Evolutionary conservation across 1,284 basidiomycete species (phyloP).

Genomic region (Testicularia cyperi): DNA sequence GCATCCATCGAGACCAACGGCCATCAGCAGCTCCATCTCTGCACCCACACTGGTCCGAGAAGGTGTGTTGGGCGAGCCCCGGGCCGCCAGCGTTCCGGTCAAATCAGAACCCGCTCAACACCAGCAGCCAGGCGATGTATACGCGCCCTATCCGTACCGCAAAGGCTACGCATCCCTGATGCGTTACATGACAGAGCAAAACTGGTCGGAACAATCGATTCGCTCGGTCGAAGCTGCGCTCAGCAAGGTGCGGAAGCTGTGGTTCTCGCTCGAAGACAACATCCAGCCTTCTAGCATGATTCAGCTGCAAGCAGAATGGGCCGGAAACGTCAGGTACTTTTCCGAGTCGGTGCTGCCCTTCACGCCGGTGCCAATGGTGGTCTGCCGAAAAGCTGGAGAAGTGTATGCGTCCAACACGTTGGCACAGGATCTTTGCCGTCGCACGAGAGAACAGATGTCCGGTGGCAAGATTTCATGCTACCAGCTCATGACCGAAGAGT

Average conservation of each 20-base stretch:
- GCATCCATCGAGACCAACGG: too few relatives aligned
- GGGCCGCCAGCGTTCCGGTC: too few relatives aligned
- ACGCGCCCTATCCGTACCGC: constrained; percentile 34
- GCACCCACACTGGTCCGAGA: too few relatives aligned
- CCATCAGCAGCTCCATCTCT: too few relatives aligned
- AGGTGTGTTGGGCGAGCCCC: too few relatives aligned
- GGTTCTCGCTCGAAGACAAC: constrained; percentile 42
- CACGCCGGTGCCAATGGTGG: constrained; percentile 32
- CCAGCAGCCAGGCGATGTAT: constrained; percentile 22
- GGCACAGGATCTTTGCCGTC: constrained; percentile 22
- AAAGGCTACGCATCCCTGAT: constrained; percentile 39
- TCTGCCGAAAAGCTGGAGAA: constrained; percentile 41
- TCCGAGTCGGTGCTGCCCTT: constrained; percentile 34
- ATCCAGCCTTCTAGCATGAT: constrained; percentile 39
- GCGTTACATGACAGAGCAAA: constrained; percentile 38
- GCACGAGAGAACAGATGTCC: constrained; percentile 20
- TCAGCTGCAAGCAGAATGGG: constrained; percentile 41
- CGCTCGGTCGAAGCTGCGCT: constrained; percentile 33
- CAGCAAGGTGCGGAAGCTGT: constrained; percentile 30
- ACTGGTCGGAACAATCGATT: constrained; percentile 34
- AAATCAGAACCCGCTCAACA: not conserved
- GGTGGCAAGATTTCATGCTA: constrained; percentile 29
- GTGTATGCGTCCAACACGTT: constrained; percentile 32
- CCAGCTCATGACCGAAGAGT: constrained; percentile 40
- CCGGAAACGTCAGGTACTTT: constrained; percentile 34